Base-by-base conservation (phyloP, 129 eudicot species). In the Solidago caesia region DNA sequence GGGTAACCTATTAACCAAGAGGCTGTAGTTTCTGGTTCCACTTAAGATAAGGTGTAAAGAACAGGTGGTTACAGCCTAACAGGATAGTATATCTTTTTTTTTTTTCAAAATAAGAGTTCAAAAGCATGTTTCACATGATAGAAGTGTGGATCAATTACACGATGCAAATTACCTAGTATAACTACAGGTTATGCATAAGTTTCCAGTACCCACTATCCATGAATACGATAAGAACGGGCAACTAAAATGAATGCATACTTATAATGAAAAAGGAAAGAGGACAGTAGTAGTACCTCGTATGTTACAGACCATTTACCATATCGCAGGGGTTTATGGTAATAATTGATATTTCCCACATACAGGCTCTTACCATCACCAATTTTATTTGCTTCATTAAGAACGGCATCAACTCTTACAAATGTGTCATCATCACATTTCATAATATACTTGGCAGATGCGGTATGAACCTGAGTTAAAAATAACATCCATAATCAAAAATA, bases 401-500 rank as follows among this genome's bases (percentile, higher is more conserved):
- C 83, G 14, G 91, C 96, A 65, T 89, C 91, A 5, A 89, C 77
- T 75, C 84, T 74, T n/a, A 95, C 97, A 81, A 89, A 95, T 6
- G 99, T 91, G 80, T 91, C 99, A 44, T 95, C 99, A 49, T 95
- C 99, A 64, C 97, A 91, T 78, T 95, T 95, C 99, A 95, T 95
- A 49, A 95, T 77, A 80, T 91, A 87, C 64, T 89, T 85, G 2
- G 99, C 91, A 4, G 87, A 86, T 70, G 87, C 75, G 4, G 87
- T 80, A 14, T 80, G 91, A 59, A 89, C 91, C 99, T 94, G 85
- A 44, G 51, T 71, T 16, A 46, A 12, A 71, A n/a, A 33, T n/a
- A 44, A 7, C 14, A 67, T 49, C 48, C 21, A 21, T 21, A 66
- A 15, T 11, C 29, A 55, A 16, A 58, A 71, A 70, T n/a, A 15